Base-by-base conservation (phyloP, 331 rosid species). In the Cucumis variabilis region DNA sequence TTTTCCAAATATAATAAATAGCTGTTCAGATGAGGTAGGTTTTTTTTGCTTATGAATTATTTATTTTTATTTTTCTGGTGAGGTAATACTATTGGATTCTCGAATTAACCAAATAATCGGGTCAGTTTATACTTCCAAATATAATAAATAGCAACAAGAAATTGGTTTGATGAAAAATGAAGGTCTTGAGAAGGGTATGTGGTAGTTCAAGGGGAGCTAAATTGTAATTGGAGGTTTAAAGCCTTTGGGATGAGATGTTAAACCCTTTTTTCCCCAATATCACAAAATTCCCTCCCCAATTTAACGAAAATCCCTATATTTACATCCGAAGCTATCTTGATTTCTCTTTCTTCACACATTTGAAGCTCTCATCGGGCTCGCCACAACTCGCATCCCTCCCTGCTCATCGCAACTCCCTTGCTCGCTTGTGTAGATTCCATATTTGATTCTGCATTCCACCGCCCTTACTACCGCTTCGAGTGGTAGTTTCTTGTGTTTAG, bases 251-350 rank as follows among this genome's bases (percentile, higher is more conserved):
- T 25, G 67, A 24, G 9, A 12, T n/a, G 41, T 8, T 46, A 33
- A 30, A 30, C 37, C 37, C 3, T 30, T 30, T 30, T 3, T 30
- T 3, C 37, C 37, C 37, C 3, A n/a, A n/a, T n/a, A n/a, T n/a
- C n/a, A n/a, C n/a, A n/a, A n/a, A n/a, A n/a, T n/a, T n/a, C n/a
- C n/a, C n/a, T n/a, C n/a, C n/a, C n/a, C n/a, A n/a, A n/a, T n/a
- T n/a, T n/a, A n/a, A n/a, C n/a, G n/a, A n/a, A n/a, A n/a, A n/a
- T 30, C 3, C 3, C 3, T 30, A 30, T 3, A 1, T 3, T 3
- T 1, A 30, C 1, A 1, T 30, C 3, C 3, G 2, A 30, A 30
- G 37, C 37, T 30, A 1, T 30, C 37, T 30, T 3, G 37, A 30
- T 30, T 30, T 30, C 37, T 3, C 37, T 30, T 30, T 30, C 37